Evolutionary conservation across 805 yeast species (phyloP).

Genomic region (Suhomyces kilbournensis): DNA sequence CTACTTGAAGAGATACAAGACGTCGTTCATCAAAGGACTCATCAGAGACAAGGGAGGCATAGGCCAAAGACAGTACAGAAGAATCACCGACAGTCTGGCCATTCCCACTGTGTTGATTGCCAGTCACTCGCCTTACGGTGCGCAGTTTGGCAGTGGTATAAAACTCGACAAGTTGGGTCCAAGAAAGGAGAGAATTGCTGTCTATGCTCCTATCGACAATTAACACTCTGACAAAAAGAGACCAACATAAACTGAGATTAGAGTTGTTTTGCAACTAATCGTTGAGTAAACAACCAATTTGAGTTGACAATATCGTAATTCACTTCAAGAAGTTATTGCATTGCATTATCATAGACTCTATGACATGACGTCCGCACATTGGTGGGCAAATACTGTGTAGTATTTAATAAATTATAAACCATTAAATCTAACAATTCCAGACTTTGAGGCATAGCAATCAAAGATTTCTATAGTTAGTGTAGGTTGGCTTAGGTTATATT

Average conservation of each 20-base stretch:
- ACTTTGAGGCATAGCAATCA: too few species aligned
- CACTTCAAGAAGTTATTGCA: conserved; percentile 1
- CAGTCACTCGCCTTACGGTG: conserved; percentile 39
- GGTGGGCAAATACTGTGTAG: neutral
- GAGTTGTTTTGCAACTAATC: too few species aligned
- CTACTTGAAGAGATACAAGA: conserved; percentile 37
- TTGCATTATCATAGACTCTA: conserved; percentile 1
- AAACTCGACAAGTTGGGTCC: conserved; percentile 44
- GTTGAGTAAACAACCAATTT: too few species aligned
- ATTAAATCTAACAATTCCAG: too few species aligned
- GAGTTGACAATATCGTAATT: neutral
- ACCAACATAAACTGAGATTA: too few species aligned
- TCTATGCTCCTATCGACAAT: conserved; percentile 34
- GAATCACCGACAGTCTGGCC: conserved; percentile 25
- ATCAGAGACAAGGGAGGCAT: conserved; percentile 46
- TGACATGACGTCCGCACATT: conserved; percentile 1
- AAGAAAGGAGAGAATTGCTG: conserved; percentile 40
- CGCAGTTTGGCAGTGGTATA: conserved; percentile 44
- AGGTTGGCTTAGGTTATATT: too few species aligned
- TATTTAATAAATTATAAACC: neutral
- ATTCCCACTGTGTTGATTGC: conserved; percentile 35
- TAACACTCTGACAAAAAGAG: too few species aligned
- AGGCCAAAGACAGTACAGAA: conserved; percentile 41
- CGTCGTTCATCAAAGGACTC: conserved; percentile 40
- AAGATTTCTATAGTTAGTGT: too few species aligned